Base-by-base conservation (phyloP, 2,329 filamentous ascomycete species). In the Coniochaeta hoffmannii region DNA sequence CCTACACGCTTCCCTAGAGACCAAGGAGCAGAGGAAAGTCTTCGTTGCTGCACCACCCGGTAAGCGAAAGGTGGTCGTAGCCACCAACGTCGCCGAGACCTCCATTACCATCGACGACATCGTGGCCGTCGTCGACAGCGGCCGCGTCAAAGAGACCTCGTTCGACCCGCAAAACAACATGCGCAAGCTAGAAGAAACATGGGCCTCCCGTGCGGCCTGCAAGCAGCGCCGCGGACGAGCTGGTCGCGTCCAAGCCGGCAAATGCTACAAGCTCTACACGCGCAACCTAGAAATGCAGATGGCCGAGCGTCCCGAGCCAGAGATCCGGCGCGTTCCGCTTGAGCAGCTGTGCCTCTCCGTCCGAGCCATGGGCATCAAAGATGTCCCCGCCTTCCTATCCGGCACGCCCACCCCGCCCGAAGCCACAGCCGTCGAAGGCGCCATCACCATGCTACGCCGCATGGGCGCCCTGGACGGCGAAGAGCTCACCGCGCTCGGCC, bases 101-200 rank as follows among this genome's bases (percentile, higher is more conserved):
- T 97, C 94, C 2, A 97, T 99, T 68, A 99, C 94, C 0, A 99
- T 99, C 58, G 92, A 97, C 66, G 94, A 99, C 66, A 89, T 99
- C 54, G 89, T 97, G 2, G 93, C 90, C 2, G 94, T 99, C 49
- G 93, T 99, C 60, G 94, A 99, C 68, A 94, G 88, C 11, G 94
- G 94, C 28, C 86, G 90, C 54, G 94, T 99, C 57, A 99, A 99
- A 67, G 93, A 99, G 71, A 99, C 92, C 0, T 93, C 89, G 67
- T 97, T 92, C 64, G 94, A 97, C 68, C 84, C 90, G 0, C 82
- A 87, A 59, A 96, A 88, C 68, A 96, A 96, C 67, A 96, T 97
- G 86, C 88, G 95, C 44, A 91, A 90, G 64, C 82, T 99, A 1
- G 88, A 93, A 62, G 94, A 99, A 73, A 91, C 90, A 0, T 99